Evolutionary conservation across 768 basidiomycete species (phyloP).

Genomic region (Suillus lakei): DNA sequence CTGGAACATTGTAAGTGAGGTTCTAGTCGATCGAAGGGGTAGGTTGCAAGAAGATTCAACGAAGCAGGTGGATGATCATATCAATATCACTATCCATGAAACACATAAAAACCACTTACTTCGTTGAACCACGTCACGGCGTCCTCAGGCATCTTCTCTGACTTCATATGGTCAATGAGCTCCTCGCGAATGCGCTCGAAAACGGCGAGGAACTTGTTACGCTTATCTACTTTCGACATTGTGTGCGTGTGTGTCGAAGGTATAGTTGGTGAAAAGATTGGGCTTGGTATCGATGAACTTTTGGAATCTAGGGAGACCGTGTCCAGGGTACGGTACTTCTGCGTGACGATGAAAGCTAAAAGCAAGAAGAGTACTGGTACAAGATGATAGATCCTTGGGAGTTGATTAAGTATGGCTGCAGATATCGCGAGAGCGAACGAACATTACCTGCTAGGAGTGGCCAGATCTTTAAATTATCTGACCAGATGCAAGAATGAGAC

Average conservation of each 20-base stretch:
- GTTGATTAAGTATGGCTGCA: neutral
- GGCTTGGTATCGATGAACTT: neutral
- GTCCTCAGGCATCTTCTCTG: slow-evolving; percentile 81
- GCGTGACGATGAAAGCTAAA: neutral
- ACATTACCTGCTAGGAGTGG: neutral
- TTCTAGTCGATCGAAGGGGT: slow-evolving; percentile 49
- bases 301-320: neutral
- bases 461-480: slow-evolving; percentile 3
- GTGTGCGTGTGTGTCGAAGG: neutral
- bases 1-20: slow-evolving; percentile 93
- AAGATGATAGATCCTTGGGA: neutral
- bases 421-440: neutral
- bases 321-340: neutral
- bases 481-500: slow-evolving; percentile 1
- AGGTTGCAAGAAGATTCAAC: neutral
- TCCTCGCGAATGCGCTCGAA: slow-evolving; percentile 78
- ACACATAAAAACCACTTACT: slow-evolving; percentile 48
- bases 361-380: neutral
- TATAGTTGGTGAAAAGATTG: neutral
- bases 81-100: neutral
- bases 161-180: slow-evolving; percentile 68
- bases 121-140: slow-evolving; percentile 84
- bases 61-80: neutral
- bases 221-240: slow-evolving; percentile 45
- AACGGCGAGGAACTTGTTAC: slow-evolving; percentile 71